phyloP scores from a whole-genome alignment of 805 yeast species.

The Lipomyces mesembrius region DNA sequence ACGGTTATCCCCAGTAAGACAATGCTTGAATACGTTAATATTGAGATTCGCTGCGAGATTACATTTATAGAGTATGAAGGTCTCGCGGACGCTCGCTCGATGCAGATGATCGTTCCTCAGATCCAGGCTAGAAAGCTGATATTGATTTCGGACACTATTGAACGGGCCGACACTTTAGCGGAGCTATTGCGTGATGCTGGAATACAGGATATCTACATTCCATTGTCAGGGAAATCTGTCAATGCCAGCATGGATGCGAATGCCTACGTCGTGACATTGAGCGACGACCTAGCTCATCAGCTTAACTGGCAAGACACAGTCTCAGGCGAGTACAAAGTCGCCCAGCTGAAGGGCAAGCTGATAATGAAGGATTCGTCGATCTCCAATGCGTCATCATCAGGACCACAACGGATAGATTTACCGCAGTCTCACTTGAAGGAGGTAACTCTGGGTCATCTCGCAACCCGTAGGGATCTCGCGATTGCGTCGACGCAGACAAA shows the following conservation, averaged over 20 bases:
- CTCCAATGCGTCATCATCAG: slow-evolving; percentile 28
- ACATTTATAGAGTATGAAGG: slow-evolving; percentile 83
- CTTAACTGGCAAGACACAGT: slow-evolving; percentile 84
- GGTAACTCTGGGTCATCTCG: slow-evolving; percentile 10
- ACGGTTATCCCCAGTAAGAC: slow-evolving; percentile 32
- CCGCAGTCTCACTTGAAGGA: background rate
- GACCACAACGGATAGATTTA: slow-evolving; percentile 19
- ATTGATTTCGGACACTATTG: slow-evolving; percentile 52
- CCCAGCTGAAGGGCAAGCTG: slow-evolving; percentile 77
- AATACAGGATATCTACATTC: slow-evolving; percentile 35
- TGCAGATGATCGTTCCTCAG: slow-evolving; percentile 74
- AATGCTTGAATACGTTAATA: slow-evolving; percentile 42
- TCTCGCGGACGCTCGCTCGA: slow-evolving; percentile 79
- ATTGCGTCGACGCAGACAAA: slow-evolving; percentile 15
- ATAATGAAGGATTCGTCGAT: slow-evolving; percentile 9
- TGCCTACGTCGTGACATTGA: slow-evolving; percentile 67
- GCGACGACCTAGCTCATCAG: slow-evolving; percentile 61
- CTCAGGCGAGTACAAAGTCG: slow-evolving; percentile 72
- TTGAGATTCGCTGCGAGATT: slow-evolving; percentile 68
- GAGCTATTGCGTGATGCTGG: slow-evolving; percentile 40
- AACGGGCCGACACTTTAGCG: slow-evolving; percentile 32
- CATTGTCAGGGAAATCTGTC: slow-evolving; percentile 37
- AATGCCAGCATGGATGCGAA: slow-evolving; percentile 54
- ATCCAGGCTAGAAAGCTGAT: slow-evolving; percentile 78
- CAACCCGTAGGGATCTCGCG: slow-evolving; percentile 26